Evolutionary conservation across 495 filamentous ascomycete species (phyloP).

Genomic region (Achaetomiella virescens): DNA sequence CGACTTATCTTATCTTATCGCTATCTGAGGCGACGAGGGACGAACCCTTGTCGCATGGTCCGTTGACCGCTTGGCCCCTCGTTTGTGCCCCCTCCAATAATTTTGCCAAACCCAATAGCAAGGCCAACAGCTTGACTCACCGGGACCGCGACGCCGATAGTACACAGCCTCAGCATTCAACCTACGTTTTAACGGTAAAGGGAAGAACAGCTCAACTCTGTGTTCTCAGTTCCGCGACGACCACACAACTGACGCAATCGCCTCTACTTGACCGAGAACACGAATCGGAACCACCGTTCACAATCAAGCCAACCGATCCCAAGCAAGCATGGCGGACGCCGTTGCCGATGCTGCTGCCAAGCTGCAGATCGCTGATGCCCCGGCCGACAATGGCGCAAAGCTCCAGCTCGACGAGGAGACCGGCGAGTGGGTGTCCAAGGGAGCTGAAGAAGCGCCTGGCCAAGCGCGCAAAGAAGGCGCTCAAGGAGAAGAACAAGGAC

Average conservation of each 20-base stretch:
- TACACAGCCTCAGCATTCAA: not conserved
- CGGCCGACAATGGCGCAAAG: slow-evolving; percentile 45
- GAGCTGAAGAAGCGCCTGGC: slow-evolving; percentile 59
- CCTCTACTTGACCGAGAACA: not conserved
- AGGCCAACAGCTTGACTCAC: slow-evolving; percentile 8
- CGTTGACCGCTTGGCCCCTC: not conserved
- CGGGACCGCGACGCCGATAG: not conserved
- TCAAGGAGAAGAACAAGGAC: slow-evolving; percentile 42
- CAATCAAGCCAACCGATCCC: not conserved
- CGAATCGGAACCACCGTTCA: not conserved
- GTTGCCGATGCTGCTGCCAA: slow-evolving; percentile 49
- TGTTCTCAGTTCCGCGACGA: not conserved
- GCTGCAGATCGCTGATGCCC: slow-evolving; percentile 54
- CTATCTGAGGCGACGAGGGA: not conserved
- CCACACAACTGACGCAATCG: too few relatives aligned
- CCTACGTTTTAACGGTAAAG: too few relatives aligned
- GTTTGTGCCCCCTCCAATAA: slow-evolving; percentile 15
- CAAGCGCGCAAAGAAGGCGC: slow-evolving; percentile 58
- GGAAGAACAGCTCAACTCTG: not conserved
- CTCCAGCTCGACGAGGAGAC: slow-evolving; percentile 60
- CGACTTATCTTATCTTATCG: slow-evolving; percentile 15
- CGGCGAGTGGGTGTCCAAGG: slow-evolving; percentile 60
- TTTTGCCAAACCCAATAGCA: slow-evolving; percentile 7
- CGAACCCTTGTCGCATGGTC: slow-evolving; percentile 2
- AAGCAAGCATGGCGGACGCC: slow-evolving; percentile 48